phyloP scores from a whole-genome alignment of 73 alveolate genomes.

The Stentor roeselii region DNA sequence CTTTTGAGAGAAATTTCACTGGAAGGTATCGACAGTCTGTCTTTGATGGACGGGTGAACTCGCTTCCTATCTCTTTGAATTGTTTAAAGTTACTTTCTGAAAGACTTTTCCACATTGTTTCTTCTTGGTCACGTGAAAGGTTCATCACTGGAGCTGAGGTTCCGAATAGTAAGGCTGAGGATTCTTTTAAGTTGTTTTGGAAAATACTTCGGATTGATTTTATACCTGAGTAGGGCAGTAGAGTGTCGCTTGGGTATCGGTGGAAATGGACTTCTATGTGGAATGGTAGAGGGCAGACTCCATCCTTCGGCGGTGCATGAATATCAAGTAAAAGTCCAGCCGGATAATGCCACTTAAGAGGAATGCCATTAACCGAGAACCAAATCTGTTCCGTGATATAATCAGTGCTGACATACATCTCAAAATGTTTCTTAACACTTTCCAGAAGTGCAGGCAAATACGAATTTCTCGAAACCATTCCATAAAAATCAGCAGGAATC shows the following conservation, averaged over 20 bases:
- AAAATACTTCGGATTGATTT: background rate
- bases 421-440: background rate
- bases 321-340: conserved; percentile 6
- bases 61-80: background rate
- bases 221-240: conserved; percentile 7
- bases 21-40: background rate
- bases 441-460: conserved; percentile 5
- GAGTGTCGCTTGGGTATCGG: conserved; percentile 23
- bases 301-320: background rate
- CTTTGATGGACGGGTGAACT: background rate
- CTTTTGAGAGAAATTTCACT: background rate
- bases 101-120: background rate
- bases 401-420: background rate
- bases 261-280: background rate
- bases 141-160: conserved; percentile 9
- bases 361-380: conserved; percentile 11
- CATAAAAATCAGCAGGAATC: background rate
- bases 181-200: conserved; percentile 22
- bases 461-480: background rate
- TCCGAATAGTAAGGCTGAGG: conserved; percentile 10
- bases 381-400: background rate
- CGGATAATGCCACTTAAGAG: conserved; percentile 25
- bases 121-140: background rate
- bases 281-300: background rate
- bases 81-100: background rate